A percentile compares a stretch with the other conserved stretches of the same genome.
These are phyloP conservation scores for Benincasa hispida DNA, from an alignment of 306 rosid genomes.

Conservation along the genomic window DNA sequence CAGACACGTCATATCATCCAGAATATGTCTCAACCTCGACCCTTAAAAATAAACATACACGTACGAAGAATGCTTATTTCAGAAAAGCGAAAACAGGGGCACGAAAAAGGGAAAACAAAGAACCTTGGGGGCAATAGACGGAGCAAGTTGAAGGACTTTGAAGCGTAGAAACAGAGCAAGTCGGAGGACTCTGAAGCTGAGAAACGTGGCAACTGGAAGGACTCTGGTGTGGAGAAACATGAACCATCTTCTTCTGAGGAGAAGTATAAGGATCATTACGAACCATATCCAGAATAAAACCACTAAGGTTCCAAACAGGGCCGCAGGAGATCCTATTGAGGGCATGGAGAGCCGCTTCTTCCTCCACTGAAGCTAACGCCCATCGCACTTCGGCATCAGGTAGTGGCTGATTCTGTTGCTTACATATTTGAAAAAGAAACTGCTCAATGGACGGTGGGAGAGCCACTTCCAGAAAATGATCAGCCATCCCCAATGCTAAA, in stretches of 20 bases:
- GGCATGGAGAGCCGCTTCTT: constrained; percentile 15
- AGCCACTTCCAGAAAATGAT: not conserved
- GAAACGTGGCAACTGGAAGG: not conserved
- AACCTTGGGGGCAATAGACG: not conserved
- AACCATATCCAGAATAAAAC: constrained; percentile 5
- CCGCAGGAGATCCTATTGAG: not conserved
- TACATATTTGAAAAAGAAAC: constrained; percentile 8
- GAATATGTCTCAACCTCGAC: too few relatives aligned
- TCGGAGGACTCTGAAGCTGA: not conserved
- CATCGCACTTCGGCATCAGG: not conserved
- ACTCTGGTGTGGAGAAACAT: not conserved
- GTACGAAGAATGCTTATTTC: not conserved
- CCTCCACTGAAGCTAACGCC: constrained; percentile 8
- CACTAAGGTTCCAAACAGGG: not conserved
- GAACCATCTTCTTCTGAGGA: not conserved
- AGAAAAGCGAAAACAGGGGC: not conserved
- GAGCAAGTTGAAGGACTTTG: not conserved
- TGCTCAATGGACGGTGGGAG: constrained; percentile 18
- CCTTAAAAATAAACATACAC: not conserved
- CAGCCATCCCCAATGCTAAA: not conserved
- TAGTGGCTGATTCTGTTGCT: not conserved
- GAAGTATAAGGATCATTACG: not conserved
- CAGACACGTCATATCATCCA: too few relatives aligned
- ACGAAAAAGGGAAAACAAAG: not conserved
- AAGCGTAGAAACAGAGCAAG: not conserved